A percentile compares a stretch with the other conserved stretches of the same genome.
These are phyloP conservation scores for Aspergillus udagawae DNA, from an alignment of 2,329 filamentous ascomycete species.

Conservation along the genomic window DNA sequence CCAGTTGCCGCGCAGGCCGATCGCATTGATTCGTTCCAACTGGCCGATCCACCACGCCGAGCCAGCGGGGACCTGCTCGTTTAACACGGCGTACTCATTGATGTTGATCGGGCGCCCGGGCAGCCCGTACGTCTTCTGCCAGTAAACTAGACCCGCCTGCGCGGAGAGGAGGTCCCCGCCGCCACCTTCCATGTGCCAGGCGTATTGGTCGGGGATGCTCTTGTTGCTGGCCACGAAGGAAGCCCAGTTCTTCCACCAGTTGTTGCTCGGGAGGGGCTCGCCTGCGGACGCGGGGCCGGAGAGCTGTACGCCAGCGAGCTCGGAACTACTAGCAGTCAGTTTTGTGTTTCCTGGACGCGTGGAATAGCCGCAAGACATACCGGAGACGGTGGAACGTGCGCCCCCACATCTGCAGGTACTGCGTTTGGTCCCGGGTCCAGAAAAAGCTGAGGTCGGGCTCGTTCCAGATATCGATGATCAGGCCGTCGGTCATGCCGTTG, in stretches of 20 bases:
- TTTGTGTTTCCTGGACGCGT: no score
- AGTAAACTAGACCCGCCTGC: constrained; percentile 20
- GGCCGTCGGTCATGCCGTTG: constrained; percentile 26
- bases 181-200: constrained; percentile 42
- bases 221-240: constrained; percentile 32
- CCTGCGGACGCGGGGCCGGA: constrained; percentile 39
- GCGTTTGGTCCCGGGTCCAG: constrained; percentile 33
- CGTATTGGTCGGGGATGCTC: constrained; percentile 42
- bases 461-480: constrained; percentile 53
- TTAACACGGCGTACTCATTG: constrained; percentile 46
- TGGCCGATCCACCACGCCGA: constrained; percentile 46
- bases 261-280: constrained; percentile 28
- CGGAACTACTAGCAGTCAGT: neutral
- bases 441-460: constrained; percentile 46
- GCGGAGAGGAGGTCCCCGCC: constrained; percentile 27
- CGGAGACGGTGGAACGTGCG: constrained; percentile 38
- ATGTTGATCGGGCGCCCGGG: constrained; percentile 41
- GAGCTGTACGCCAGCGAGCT: constrained; percentile 21
- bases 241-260: constrained; percentile 42
- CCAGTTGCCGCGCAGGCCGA: constrained; percentile 47
- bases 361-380: constrained; percentile 15
- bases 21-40: constrained; percentile 37
- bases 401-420: constrained; percentile 42
- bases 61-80: constrained; percentile 41
- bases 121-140: constrained; percentile 27